Conservation (phyloP, 2,329 filamentous ascomycete genomes). For the Knufia fluminis region DNA sequence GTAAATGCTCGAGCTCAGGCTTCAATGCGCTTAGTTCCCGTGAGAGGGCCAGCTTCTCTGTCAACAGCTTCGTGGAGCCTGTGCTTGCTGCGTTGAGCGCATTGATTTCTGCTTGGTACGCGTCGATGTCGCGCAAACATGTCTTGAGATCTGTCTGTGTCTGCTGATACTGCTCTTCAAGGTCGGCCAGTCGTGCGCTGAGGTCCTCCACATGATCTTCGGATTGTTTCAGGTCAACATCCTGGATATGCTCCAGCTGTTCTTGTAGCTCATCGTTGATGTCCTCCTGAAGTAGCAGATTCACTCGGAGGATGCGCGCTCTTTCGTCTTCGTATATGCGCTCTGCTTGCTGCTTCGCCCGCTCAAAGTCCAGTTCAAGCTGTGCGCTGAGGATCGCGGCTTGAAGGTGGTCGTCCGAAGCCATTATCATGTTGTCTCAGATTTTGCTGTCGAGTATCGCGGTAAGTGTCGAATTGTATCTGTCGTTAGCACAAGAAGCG, state of each 20-base stretch:
- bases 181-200: slow-evolving; percentile 28
- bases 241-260: slow-evolving; percentile 50
- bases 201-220: slow-evolving; percentile 43
- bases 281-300: slow-evolving; percentile 61
- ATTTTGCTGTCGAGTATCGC: neutral
- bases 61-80: slow-evolving; percentile 61
- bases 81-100: slow-evolving; percentile 57
- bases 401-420: slow-evolving; percentile 14
- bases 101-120: slow-evolving; percentile 56
- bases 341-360: slow-evolving; percentile 54
- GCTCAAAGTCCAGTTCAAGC: slow-evolving; percentile 63
- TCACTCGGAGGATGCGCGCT: slow-evolving; percentile 58
- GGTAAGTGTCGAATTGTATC: neutral
- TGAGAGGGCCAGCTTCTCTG: slow-evolving; percentile 53
- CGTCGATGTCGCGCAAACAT: slow-evolving; percentile 47
- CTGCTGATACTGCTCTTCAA: slow-evolving; percentile 41
- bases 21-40: slow-evolving; percentile 51
- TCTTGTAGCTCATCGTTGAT: slow-evolving; percentile 62
- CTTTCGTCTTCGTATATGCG: slow-evolving; percentile 67
- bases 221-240: slow-evolving; percentile 39
- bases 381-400: slow-evolving; percentile 39
- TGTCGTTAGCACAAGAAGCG: neutral
- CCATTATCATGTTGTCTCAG: neutral
- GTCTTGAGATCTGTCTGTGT: slow-evolving; percentile 43
- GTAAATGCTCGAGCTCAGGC: slow-evolving; percentile 54